Conservation (phyloP, 2,329 filamentous ascomycete genomes). For the Beauveria caledonica region DNA sequence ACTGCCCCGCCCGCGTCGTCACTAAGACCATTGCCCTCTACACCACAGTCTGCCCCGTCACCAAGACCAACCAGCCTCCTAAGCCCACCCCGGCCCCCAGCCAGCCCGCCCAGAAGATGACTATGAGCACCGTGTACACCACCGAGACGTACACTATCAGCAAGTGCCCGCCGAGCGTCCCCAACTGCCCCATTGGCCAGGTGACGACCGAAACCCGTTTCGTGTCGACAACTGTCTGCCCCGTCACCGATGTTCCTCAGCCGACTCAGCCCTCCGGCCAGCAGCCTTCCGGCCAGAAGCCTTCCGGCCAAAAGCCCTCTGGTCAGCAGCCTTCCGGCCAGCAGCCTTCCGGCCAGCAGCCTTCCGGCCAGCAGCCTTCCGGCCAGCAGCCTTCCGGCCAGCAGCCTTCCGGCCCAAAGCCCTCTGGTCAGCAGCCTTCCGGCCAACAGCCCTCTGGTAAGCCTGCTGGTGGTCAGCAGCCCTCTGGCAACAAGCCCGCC, state of each 20-base stretch:
- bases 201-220: constrained; percentile 12
- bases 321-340: not conserved
- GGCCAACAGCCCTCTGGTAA: not conserved
- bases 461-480: not conserved
- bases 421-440: not conserved
- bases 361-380: not conserved
- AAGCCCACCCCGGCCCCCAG: not conserved
- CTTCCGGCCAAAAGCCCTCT: not conserved
- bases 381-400: not conserved
- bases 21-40: constrained; percentile 9
- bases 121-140: constrained; percentile 14
- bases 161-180: constrained; percentile 13
- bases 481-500: not conserved
- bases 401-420: not conserved
- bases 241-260: not conserved
- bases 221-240: constrained; percentile 6
- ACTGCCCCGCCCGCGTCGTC: constrained; percentile 15
- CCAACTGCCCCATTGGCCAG: constrained; percentile 14
- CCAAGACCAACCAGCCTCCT: constrained; percentile 4
- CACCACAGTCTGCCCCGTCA: constrained; percentile 10
- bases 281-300: not conserved
- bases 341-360: not conserved
- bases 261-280: not conserved
- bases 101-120: constrained; percentile 5
- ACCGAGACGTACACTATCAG: constrained; percentile 15